These are phyloP conservation scores for Entomortierella parvispora DNA, from an alignment of 192 early-diverging fungal species.

Conservation along the genomic window DNA sequence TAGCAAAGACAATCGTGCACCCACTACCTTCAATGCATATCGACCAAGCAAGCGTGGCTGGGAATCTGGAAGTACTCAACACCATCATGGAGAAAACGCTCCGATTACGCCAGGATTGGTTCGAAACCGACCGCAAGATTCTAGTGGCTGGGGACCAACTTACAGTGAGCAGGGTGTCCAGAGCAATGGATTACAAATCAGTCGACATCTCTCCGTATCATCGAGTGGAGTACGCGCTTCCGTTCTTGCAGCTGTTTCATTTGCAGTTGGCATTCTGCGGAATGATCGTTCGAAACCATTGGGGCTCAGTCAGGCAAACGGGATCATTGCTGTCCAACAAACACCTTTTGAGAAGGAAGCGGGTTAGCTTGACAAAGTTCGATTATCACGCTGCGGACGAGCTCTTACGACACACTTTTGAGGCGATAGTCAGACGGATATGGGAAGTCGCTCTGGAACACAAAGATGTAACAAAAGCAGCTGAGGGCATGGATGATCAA, in stretches of 20 bases:
- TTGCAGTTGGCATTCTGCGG: neutral
- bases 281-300: constrained; percentile 2
- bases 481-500: too few relatives aligned
- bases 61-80: neutral
- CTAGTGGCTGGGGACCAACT: constrained; percentile 22
- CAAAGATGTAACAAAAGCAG: neutral
- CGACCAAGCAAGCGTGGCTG: constrained; percentile 4
- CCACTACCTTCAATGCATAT: constrained; percentile 10
- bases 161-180: neutral
- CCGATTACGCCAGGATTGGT: neutral
- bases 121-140: neutral
- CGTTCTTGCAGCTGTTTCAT: constrained; percentile 10
- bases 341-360: constrained; percentile 3
- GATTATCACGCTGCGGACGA: constrained; percentile 5
- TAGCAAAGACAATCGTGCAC: neutral
- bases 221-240: constrained; percentile 1
- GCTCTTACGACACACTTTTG: constrained; percentile 5
- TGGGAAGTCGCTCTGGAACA: neutral
- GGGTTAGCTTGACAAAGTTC: neutral
- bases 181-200: neutral
- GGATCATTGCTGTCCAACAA: neutral
- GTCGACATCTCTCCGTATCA: neutral
- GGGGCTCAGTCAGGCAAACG: neutral
- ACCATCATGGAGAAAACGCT: neutral
- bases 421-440: constrained; percentile 3